phyloP scores from a whole-genome alignment of 495 filamentous ascomycete species.

The Immersiella caudata region DNA sequence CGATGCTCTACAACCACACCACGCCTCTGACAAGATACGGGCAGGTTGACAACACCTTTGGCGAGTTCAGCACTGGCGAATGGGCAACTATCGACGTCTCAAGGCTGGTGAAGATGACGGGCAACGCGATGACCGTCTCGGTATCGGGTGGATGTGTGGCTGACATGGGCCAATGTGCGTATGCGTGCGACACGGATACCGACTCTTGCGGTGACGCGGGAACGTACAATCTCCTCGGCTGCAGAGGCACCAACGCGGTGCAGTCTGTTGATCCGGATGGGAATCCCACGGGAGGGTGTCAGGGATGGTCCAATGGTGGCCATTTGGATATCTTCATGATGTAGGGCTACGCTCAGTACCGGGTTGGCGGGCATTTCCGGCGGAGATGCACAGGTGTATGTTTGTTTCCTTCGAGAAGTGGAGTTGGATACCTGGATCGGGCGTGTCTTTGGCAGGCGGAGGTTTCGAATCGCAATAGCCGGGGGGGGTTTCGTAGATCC shows the following conservation, averaged over 20 bases:
- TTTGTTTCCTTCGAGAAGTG: neutral
- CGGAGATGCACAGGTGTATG: too few species aligned
- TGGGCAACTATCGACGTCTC: slow-evolving; percentile 43
- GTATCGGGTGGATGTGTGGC: slow-evolving; percentile 26
- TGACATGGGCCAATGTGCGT: slow-evolving; percentile 31
- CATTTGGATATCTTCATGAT: slow-evolving; percentile 26
- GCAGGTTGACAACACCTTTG: slow-evolving; percentile 43
- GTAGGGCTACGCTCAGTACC: neutral
- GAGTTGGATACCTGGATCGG: neutral
- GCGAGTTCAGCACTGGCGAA: slow-evolving; percentile 38
- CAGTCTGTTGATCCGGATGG: slow-evolving; percentile 24
- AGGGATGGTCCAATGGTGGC: slow-evolving; percentile 34
- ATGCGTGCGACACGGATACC: slow-evolving; percentile 18
- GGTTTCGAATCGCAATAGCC: neutral
- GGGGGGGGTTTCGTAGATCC: neutral
- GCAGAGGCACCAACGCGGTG: slow-evolving; percentile 26
- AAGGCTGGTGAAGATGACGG: slow-evolving; percentile 44
- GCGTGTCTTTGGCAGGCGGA: neutral
- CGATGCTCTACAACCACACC: slow-evolving; percentile 34
- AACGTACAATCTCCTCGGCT: slow-evolving; percentile 30
- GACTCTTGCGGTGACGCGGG: slow-evolving; percentile 29
- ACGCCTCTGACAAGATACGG: slow-evolving; percentile 35
- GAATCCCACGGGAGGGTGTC: slow-evolving; percentile 34
- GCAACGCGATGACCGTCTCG: slow-evolving; percentile 34
- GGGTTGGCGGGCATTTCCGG: too few species aligned